These are phyloP conservation scores for Lunularia cruciata DNA, from an alignment of 225 moss, liverwort and hornwort species.

Conservation along the genomic window DNA sequence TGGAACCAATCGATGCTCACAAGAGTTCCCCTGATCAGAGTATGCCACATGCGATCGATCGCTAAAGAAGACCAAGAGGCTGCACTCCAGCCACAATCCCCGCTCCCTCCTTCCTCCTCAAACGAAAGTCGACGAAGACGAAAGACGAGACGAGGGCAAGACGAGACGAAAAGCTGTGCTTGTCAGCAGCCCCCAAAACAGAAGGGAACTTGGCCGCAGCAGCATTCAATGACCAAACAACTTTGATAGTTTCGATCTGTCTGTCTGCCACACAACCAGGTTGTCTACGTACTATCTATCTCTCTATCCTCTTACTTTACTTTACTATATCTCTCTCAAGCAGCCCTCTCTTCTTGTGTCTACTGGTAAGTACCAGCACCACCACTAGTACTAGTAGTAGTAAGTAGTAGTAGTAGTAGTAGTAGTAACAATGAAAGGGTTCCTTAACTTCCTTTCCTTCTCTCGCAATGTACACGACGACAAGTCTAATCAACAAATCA, in stretches of 20 bases:
- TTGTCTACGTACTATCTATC: background rate
- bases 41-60: slow-evolving; percentile 23
- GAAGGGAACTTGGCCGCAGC: too few species aligned
- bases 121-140: background rate
- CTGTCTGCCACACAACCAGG: background rate
- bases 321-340: background rate
- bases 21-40: slow-evolving; percentile 20
- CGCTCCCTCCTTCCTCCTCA: too few species aligned
- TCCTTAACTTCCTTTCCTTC: background rate
- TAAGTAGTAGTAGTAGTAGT: too few species aligned
- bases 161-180: background rate
- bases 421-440: too few species aligned
- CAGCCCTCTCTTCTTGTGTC: background rate
- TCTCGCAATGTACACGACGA: slow-evolving; percentile 10
- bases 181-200: background rate
- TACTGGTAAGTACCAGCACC: too few species aligned
- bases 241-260: background rate
- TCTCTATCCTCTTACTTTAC: background rate
- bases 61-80: slow-evolving; percentile 7
- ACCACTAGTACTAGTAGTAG: too few species aligned
- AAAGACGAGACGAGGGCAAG: too few species aligned
- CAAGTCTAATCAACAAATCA: background rate
- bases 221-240: slow-evolving; percentile 4
- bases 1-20: slow-evolving; percentile 18
- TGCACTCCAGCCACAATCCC: background rate